Base-by-base conservation (phyloP, 2,329 filamentous ascomycete species). In the Graphilbum fragrans region DNA sequence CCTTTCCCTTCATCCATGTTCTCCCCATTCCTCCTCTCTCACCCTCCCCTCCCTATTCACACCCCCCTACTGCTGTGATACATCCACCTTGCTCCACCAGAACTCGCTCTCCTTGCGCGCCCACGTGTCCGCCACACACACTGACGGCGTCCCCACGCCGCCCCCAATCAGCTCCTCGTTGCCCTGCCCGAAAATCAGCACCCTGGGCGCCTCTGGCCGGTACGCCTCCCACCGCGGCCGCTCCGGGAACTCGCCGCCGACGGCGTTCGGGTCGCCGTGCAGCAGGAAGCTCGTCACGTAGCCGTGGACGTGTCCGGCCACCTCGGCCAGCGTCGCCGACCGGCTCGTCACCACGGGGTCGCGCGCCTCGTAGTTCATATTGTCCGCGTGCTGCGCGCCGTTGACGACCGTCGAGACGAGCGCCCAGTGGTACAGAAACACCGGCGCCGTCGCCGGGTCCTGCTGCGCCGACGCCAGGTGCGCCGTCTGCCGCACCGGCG, bases 371-470 rank as follows among this genome's bases (percentile, higher is more conserved):
- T 71, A 71, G 11, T 53, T 50, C 58, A 67, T 62, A 27, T 70
- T 69, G 41, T 70, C 66, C 0, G 51, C 68, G 43, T 72, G 69
- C 16, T 61, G 62, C 0, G 69, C 67, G 0, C 69, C 64, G 9
- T 60, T 59, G 12, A 63, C 47, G 1, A 67, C 50, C 0, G 58
- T 64, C 6, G 59, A 59, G 4, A 66, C 60, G 0, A 70, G 51
- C 0, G 71, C 71, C 72, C 72, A 73, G 50, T 70, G 67, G 45
- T 74, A 74, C 4, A 72, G 50, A 37, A 66, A 74, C 0, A 72
- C 62, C 0, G 67, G 61, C 65, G 54, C 20, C 68, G 25, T 14
- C 6, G 19, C 19, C 12, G 19, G 35, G 16, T 2, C 18, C 22
- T n/a, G n/a, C n/a, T n/a, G n/a, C n/a, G 35, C 37, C 11, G 41